Base-by-base conservation (phyloP, 164 flowering plant species). In the Sextonia rubra region DNA sequence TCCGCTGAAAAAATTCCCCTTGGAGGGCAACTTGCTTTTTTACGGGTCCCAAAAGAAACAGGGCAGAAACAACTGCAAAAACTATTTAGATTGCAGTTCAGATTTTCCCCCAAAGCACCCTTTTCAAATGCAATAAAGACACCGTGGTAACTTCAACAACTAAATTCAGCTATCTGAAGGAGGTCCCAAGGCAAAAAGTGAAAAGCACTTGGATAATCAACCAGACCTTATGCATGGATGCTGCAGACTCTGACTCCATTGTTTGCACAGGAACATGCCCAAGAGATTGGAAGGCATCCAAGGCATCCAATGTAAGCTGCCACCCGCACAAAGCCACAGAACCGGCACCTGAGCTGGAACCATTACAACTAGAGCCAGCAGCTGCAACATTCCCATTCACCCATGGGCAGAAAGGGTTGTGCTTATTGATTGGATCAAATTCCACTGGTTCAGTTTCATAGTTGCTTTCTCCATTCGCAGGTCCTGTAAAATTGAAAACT, bases 341-440 rank as follows among this genome's bases (percentile, higher is more conserved):
- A 78, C 78, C 81, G 55, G 75, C 81, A 79, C 74, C 73, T 68
- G 85, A 62, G 72, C 89, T 80, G 18, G 95, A 82, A 70, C 85
- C 74, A 79, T 76, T 71, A 75, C 80, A 81, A 75, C 82, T 78
- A 70, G 86, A 80, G 71, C 98, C 97, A 72, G 97, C 98, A 78
- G 99, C 97, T 71, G 99, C 99, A 82, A 96, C 99, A 86, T 91
- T 93, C 66, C 93, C 97, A 81, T 96, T 96, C 71, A 96, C 95
- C 99, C 99, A 96, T 22, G 99, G 98, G 70, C 99, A 96, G 81
- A 81, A 91, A 78, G 74, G 81, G 75, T 89, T 91, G 77, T 96
- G 99, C 82, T 90, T 83, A 70, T 82, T 85, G 48, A 96, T 90
- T 30, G 99, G 99, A 80, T 96, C 97, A 85, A 96, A 96, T 71